A percentile compares a stretch with the other conserved stretches of the same genome.
These are phyloP conservation scores for Coleophoma crateriformis DNA, from an alignment of 2,329 filamentous ascomycete species.

Conservation along the genomic window DNA sequence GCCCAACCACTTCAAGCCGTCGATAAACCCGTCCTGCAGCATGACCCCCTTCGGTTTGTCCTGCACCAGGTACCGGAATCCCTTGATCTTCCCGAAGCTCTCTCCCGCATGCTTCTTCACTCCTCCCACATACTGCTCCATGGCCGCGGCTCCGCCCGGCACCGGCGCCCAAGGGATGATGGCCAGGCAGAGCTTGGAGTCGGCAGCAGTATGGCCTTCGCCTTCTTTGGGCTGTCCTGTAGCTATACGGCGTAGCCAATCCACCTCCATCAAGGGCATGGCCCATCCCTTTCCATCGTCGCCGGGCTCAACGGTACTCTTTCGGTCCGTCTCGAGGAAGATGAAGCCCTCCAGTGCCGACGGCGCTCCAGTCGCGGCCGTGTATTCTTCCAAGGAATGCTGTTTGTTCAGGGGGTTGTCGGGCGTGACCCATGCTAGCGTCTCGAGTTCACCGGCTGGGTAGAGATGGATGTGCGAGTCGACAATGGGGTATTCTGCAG, in stretches of 20 bases:
- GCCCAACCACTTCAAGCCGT: constrained; percentile 59
- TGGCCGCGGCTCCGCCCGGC: constrained; percentile 50
- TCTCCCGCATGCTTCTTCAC: constrained; percentile 58
- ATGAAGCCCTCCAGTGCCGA: constrained; percentile 62
- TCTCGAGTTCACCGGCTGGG: constrained; percentile 59
- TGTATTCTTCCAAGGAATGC: constrained; percentile 23
- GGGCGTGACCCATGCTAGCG: constrained; percentile 63
- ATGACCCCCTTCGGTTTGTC: constrained; percentile 64
- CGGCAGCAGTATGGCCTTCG: constrained; percentile 49
- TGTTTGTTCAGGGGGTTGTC: constrained; percentile 43
- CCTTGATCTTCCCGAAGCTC: constrained; percentile 61
- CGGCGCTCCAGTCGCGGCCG: constrained; percentile 18
- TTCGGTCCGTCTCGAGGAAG: constrained; percentile 78
- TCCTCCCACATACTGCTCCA: constrained; percentile 60
- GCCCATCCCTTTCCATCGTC: constrained; percentile 54
- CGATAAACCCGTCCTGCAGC: constrained; percentile 58
- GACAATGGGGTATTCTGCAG: constrained; percentile 51
- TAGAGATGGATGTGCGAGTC: constrained; percentile 93
- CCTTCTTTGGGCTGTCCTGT: constrained; percentile 49
- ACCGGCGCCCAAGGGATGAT: constrained; percentile 86
- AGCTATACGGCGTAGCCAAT: constrained; percentile 61
- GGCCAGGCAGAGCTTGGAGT: constrained; percentile 55
- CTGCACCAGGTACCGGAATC: constrained; percentile 80
- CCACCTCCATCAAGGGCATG: constrained; percentile 66
- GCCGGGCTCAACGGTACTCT: constrained; percentile 47